Evolutionary conservation across 139 green algal genomes (phyloP).

Genomic region (Micractinium sp.): DNA sequence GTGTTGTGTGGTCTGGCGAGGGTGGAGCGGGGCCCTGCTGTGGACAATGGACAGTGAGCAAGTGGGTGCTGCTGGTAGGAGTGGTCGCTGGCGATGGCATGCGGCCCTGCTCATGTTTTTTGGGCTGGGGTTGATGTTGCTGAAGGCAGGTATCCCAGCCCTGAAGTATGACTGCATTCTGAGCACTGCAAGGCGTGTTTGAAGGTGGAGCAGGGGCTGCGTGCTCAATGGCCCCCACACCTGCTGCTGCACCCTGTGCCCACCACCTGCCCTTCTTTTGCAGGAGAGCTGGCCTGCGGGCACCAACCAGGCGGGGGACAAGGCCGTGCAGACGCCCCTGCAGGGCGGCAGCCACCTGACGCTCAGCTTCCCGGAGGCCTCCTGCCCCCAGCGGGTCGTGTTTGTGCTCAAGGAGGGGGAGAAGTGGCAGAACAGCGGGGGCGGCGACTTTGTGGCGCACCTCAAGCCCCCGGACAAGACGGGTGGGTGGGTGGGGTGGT

Average conservation of each 20-base stretch:
- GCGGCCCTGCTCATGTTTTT: no score
- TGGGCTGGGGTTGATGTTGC: no score
- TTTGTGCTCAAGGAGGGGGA: constrained; percentile 79
- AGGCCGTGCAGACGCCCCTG: constrained; percentile 73
- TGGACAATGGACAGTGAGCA: no score
- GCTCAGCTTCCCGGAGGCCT: constrained; percentile 53
- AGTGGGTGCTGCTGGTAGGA: no score
- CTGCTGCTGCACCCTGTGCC: background rate
- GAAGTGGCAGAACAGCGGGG: constrained; percentile 70
- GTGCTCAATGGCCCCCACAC: background rate
- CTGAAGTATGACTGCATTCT: no score
- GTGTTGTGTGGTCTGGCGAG: no score
- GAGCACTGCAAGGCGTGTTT: no score
- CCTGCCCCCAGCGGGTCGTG: constrained; percentile 60
- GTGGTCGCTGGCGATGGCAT: no score
- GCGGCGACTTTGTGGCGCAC: constrained; percentile 62
- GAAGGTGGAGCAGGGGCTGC: no score
- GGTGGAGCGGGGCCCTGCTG: no score
- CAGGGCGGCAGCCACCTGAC: constrained; percentile 41
- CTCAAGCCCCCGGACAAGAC: constrained; percentile 62
- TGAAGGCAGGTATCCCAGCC: no score
- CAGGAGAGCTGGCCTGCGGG: constrained; percentile 37
- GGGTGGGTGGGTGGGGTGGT: background rate
- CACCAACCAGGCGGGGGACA: constrained; percentile 51
- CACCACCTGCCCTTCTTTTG: background rate